These are phyloP conservation scores for Botrytis fragariae DNA, from an alignment of 2,329 filamentous ascomycete species.

Conservation along the genomic window DNA sequence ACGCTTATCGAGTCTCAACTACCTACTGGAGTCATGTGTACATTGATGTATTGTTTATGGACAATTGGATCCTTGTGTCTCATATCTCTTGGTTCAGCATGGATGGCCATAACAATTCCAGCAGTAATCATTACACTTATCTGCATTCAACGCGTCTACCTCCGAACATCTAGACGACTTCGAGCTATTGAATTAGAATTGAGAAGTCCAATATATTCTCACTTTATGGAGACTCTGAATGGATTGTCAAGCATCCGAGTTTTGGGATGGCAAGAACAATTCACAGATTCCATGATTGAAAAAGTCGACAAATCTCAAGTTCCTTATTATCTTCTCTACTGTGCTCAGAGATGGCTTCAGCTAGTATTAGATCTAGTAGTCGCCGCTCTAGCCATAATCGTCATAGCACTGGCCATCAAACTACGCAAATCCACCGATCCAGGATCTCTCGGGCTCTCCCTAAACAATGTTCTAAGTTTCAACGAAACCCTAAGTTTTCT, in stretches of 20 bases:
- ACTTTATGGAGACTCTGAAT: conserved; percentile 45
- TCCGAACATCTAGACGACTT: conserved; percentile 48
- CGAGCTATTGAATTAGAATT: conserved; percentile 47
- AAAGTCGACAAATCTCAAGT: conserved; percentile 54
- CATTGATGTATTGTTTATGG: not conserved
- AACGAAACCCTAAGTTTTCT: conserved; percentile 23
- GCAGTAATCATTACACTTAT: conserved; percentile 36
- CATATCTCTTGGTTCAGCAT: not conserved
- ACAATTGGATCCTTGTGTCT: not conserved
- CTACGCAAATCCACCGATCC: conserved; percentile 27
- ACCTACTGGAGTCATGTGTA: conserved; percentile 13
- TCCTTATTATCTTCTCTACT: conserved; percentile 55
- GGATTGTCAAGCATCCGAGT: conserved; percentile 46
- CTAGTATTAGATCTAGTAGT: conserved; percentile 39
- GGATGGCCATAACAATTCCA: not conserved
- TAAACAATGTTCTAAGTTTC: conserved; percentile 31
- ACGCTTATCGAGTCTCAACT: conserved; percentile 33
- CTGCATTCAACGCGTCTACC: conserved; percentile 23
- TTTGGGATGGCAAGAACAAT: conserved; percentile 43
- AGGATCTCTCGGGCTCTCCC: conserved; percentile 31
- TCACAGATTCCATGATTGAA: conserved; percentile 39
- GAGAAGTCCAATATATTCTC: conserved; percentile 43
- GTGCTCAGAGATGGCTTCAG: conserved; percentile 55
- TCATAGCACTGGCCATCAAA: conserved; percentile 37
- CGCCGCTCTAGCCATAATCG: conserved; percentile 32